A percentile compares a stretch with the other conserved stretches of the same genome.
phyloP scores from a whole-genome alignment of 495 filamentous ascomycete species.

The Daldinia concentrica region DNA sequence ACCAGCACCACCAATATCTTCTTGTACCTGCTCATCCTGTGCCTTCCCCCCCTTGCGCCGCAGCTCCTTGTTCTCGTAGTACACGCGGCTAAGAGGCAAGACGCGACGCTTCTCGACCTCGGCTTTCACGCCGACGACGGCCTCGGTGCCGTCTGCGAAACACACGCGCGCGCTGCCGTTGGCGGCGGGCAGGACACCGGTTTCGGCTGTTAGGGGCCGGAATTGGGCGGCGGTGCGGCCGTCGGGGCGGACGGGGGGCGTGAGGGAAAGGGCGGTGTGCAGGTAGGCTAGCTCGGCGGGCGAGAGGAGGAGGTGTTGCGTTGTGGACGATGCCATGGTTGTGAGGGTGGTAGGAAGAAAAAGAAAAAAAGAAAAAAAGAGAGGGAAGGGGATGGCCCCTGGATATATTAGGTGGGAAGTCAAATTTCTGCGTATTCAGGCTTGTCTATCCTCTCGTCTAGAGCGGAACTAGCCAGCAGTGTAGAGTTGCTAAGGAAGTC shows the following conservation, averaged over 20 bases:
- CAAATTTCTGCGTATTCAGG: background rate
- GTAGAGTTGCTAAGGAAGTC: no score
- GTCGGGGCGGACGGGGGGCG: conserved; percentile 89
- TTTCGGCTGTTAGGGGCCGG: conserved; percentile 88
- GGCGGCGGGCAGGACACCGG: conserved; percentile 83
- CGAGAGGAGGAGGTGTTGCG: conserved; percentile 74
- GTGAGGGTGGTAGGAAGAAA: background rate
- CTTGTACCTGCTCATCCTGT: conserved; percentile 19
- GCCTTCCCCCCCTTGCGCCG: conserved; percentile 42
- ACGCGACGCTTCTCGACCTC: conserved; percentile 72
- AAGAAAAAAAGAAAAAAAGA: background rate
- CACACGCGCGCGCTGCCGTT: conserved; percentile 94
- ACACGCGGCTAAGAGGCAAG: background rate
- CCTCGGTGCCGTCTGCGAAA: conserved; percentile 94
- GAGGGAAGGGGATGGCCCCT: background rate
- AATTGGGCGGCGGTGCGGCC: conserved; percentile 84
- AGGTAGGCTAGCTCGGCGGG: conserved; percentile 97
- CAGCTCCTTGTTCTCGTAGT: conserved; percentile 41
- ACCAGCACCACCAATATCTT: no score
- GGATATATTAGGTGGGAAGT: background rate
- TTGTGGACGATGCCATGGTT: conserved; percentile 44
- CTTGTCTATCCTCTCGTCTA: background rate
- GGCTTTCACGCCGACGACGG: conserved; percentile 92
- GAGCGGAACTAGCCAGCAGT: background rate
- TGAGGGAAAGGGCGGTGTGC: conserved; percentile 81